These are phyloP conservation scores for Maudiozyma turicensis DNA, from an alignment of 805 yeast genomes.

Conservation along the genomic window DNA sequence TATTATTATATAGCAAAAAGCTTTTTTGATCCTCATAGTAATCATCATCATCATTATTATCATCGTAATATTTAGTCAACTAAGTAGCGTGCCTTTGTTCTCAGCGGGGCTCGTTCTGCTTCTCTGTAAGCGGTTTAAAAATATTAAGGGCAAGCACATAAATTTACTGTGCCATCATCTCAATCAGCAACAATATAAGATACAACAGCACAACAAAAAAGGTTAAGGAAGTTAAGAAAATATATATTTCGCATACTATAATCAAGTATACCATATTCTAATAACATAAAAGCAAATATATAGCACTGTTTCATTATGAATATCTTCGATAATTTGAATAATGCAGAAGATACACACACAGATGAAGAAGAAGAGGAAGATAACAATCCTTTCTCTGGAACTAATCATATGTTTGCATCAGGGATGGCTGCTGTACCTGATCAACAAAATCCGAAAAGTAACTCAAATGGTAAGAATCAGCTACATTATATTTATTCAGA, in stretches of 20 bases:
- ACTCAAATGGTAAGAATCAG: background rate
- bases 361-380: conserved; percentile 28
- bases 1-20: too few relatives aligned
- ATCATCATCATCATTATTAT: background rate
- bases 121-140: too few relatives aligned
- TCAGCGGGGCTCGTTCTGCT: too few relatives aligned
- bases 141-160: too few relatives aligned
- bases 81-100: too few relatives aligned
- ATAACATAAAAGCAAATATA: background rate
- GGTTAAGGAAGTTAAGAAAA: background rate
- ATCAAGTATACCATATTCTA: background rate
- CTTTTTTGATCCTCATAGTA: background rate
- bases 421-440: conserved; percentile 25
- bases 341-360: background rate
- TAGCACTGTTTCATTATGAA: conserved; percentile 7
- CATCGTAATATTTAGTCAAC: too few relatives aligned
- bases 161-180: too few relatives aligned
- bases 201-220: too few relatives aligned
- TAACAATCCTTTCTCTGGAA: conserved; percentile 33
- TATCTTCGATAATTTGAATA: conserved; percentile 3
- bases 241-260: background rate
- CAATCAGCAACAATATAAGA: too few relatives aligned
- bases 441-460: background rate
- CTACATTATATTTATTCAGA: background rate
- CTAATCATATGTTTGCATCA: conserved; percentile 30